Percentiles rank a stretch among this genome's conserved stretches.
Conservation (phyloP, 495 filamentous ascomycete species). For the Clohesyomyces aquaticus region DNA sequence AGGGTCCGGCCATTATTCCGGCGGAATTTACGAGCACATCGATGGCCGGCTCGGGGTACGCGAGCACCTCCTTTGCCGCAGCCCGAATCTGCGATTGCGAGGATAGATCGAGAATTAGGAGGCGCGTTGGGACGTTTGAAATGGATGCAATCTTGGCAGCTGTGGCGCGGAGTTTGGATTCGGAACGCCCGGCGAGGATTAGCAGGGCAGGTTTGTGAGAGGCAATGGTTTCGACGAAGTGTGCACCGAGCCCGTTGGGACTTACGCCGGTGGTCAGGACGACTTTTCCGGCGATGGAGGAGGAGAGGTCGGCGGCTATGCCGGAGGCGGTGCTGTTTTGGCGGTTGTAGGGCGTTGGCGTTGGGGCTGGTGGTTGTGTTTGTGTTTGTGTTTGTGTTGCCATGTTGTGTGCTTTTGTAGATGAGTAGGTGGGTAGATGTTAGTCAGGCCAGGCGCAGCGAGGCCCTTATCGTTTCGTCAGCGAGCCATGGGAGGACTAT, state of each 20-base stretch:
- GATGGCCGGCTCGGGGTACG: conserved; percentile 42
- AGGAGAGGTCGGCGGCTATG: conserved; percentile 19
- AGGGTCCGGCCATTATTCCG: conserved; percentile 22
- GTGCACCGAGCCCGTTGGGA: conserved; percentile 59
- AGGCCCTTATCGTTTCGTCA: no score
- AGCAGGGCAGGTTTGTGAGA: conserved; percentile 55
- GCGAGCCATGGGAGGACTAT: no score
- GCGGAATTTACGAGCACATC: conserved; percentile 39
- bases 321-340: conserved; percentile 1
- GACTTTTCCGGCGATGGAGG: conserved; percentile 30
- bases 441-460: background rate
- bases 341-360: conserved; percentile 25
- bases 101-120: conserved; percentile 52
- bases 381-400: background rate
- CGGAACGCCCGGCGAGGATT: conserved; percentile 59
- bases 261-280: conserved; percentile 50
- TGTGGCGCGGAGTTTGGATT: conserved; percentile 50
- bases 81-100: conserved; percentile 52
- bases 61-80: conserved; percentile 49
- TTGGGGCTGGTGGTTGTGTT: background rate
- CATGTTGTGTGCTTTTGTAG: no score
- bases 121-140: conserved; percentile 47
- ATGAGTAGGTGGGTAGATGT: no score
- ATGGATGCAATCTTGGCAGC: conserved; percentile 17
- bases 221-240: conserved; percentile 58